phyloP scores from a whole-genome alignment of 495 filamentous ascomycete genomes.

The Thermothielavioides terrestris region DNA sequence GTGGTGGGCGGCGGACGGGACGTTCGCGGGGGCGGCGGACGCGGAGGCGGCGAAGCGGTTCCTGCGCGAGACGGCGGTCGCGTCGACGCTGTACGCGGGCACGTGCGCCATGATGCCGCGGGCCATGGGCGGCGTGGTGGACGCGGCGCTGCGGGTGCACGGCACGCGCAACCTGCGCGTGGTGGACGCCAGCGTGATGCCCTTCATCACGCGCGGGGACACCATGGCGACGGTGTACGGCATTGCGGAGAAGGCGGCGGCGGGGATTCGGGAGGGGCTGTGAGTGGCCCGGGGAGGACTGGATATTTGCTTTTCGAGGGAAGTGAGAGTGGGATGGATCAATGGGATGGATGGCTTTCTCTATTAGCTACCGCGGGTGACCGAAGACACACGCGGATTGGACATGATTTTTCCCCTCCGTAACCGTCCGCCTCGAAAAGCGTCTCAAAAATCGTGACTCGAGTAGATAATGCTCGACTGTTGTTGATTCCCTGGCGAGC shows the following conservation, averaged over 20 bases:
- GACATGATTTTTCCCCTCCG: too few relatives aligned
- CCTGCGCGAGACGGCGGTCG: slow-evolving; percentile 17
- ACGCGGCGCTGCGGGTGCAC: slow-evolving; percentile 2
- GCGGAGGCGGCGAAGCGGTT: slow-evolving; percentile 17
- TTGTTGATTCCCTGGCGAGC: too few relatives aligned
- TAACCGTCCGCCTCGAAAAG: too few relatives aligned
- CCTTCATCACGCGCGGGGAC: not conserved
- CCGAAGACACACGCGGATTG: too few relatives aligned
- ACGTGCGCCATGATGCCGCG: slow-evolving; percentile 24
- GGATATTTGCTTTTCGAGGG: not conserved
- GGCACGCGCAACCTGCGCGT: slow-evolving; percentile 3
- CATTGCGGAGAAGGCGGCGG: slow-evolving; percentile 3
- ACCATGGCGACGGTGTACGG: slow-evolving; percentile 3
- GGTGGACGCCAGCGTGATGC: slow-evolving; percentile 3
- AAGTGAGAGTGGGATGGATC: not conserved
- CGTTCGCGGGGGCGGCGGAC: not conserved
- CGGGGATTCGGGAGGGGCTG: not conserved
- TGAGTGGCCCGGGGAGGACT: not conserved
- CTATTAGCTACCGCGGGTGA: too few relatives aligned
- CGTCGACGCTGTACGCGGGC: slow-evolving; percentile 17
- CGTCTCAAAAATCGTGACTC: too few relatives aligned
- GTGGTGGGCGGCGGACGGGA: too few relatives aligned
- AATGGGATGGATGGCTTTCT: too few relatives aligned
- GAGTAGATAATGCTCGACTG: too few relatives aligned
- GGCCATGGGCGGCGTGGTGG: slow-evolving; percentile 10